Percentiles rank a stretch among this genome's conserved stretches.
Conservation (phyloP, 192 early-diverging fungal genomes). For the Podila epicladia region DNA sequence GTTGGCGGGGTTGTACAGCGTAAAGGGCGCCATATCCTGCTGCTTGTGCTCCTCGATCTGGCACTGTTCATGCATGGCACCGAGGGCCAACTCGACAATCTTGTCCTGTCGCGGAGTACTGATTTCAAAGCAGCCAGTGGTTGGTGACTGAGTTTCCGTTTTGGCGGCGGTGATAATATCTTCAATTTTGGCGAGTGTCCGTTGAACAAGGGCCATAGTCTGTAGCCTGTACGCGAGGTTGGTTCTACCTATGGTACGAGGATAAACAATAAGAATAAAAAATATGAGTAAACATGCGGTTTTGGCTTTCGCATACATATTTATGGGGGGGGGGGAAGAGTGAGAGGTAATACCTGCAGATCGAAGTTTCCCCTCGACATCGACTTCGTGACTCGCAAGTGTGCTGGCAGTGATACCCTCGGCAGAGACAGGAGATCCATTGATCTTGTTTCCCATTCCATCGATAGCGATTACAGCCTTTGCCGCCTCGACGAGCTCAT, state of each 20-base stretch:
- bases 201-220: slow-evolving; percentile 14
- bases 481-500: slow-evolving; percentile 4
- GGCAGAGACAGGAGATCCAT: neutral
- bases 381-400: neutral
- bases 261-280: too few species aligned
- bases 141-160: neutral
- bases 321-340: neutral
- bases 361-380: slow-evolving; percentile 13
- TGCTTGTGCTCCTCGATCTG: slow-evolving; percentile 11
- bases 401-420: neutral
- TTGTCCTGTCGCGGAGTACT: neutral
- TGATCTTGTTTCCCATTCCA: slow-evolving; percentile 7
- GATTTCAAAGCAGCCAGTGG: neutral
- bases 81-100: neutral
- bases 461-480: slow-evolving; percentile 18
- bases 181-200: slow-evolving; percentile 6
- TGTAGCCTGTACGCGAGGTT: slow-evolving; percentile 20
- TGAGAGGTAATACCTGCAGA: slow-evolving; percentile 21
- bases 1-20: neutral
- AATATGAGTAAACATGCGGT: too few species aligned
- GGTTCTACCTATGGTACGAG: slow-evolving; percentile 7
- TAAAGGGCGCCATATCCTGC: slow-evolving; percentile 17
- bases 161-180: slow-evolving; percentile 2
- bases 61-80: neutral
- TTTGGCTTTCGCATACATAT: too few species aligned